Conservation (phyloP, 140 eudicot species). For the Senecio squalidus region DNA sequence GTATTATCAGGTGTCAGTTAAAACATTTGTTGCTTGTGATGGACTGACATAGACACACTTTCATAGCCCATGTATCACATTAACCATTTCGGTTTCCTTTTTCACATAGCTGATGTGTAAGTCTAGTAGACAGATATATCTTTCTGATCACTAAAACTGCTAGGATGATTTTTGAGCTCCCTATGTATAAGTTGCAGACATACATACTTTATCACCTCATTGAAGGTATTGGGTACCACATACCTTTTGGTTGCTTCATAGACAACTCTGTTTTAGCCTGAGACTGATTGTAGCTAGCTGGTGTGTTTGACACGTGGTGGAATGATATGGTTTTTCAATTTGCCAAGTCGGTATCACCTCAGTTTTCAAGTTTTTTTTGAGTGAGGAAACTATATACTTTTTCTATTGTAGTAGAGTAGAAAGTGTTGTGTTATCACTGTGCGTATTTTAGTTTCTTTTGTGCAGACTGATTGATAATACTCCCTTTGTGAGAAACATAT, state of each 20-base stretch:
- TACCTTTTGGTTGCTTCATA: constrained; percentile 29
- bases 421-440: background rate
- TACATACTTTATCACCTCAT: constrained; percentile 27
- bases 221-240: constrained; percentile 36
- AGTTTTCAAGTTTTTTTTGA: background rate
- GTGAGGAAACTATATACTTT: background rate
- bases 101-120: background rate
- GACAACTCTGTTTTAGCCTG: constrained; percentile 39
- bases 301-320: constrained; percentile 35
- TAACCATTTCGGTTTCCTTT: background rate
- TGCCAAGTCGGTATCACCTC: background rate
- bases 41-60: background rate
- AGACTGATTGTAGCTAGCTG: constrained; percentile 39
- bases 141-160: constrained; percentile 32
- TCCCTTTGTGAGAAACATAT: background rate
- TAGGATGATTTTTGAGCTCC: constrained; percentile 45
- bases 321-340: constrained; percentile 4
- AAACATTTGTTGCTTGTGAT: background rate
- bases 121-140: background rate
- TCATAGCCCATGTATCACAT: no score
- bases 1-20: background rate
- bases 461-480: background rate
- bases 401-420: background rate
- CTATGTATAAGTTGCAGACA: constrained; percentile 42
- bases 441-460: background rate